phyloP scores from a whole-genome alignment of 495 filamentous ascomycete species.

The Cairneyella variabilis region DNA sequence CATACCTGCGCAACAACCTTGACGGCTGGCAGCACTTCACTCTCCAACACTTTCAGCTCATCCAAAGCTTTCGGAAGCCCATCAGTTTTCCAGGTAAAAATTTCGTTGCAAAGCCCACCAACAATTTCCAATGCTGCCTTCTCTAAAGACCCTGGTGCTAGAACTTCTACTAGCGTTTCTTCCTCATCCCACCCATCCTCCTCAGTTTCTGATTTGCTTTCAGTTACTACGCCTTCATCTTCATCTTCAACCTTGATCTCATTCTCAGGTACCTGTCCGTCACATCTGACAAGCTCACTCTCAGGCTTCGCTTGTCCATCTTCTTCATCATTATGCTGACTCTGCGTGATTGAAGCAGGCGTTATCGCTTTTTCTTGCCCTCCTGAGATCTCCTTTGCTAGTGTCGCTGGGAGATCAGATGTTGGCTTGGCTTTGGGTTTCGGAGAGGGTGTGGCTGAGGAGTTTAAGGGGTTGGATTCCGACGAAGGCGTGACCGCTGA shows the following conservation, averaged over 20 bases:
- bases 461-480: too few relatives aligned
- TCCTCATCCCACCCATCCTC: slow-evolving; percentile 1
- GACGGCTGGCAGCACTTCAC: not conserved
- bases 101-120: slow-evolving; percentile 5
- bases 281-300: not conserved
- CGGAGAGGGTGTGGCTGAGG: not conserved
- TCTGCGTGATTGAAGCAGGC: not conserved
- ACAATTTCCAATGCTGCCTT: slow-evolving; percentile 2
- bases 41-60: not conserved
- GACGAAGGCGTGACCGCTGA: too few relatives aligned
- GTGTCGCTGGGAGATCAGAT: not conserved
- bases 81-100: slow-evolving; percentile 3
- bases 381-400: not conserved
- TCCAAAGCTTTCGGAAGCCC: not conserved
- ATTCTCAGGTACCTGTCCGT: not conserved
- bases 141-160: slow-evolving; percentile 1
- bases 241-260: not conserved
- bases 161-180: slow-evolving; percentile 6
- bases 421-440: not conserved
- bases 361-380: not conserved
- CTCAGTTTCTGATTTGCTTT: not conserved
- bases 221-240: not conserved
- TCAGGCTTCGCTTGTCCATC: not conserved
- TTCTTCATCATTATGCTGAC: not conserved
- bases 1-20: not conserved